Base-by-base conservation (phyloP, 352 stramenopile genomes). In the Phytophthora gonapodyides region DNA sequence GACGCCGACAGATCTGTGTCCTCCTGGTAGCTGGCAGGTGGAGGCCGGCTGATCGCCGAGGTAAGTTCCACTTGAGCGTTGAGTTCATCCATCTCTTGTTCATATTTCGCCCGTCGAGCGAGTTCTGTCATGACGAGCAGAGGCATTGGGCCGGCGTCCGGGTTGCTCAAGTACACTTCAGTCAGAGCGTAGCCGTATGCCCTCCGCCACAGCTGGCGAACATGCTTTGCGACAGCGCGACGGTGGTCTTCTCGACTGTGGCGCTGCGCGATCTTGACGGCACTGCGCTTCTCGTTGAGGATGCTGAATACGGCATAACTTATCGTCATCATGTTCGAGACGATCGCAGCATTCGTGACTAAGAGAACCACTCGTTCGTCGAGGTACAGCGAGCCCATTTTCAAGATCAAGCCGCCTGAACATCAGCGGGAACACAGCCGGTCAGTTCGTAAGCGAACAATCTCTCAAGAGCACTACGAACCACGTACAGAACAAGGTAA, bases 401-500 rank as follows among this genome's bases (percentile, higher is more conserved):
- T 90, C 16, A 90, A 57, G 36, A 90, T 77, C 42, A 90, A 61
- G 7, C 81, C 81, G 42, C 81, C 81, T 90, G 40, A 8, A 51
- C 9, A 24, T 34, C n/a, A 16, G 9, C 11, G 51, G 51, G n/a
- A 54, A 37, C 30, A 44, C 27, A 24, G 16, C 38, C 12, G 12
- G 2, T 41, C 9, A 58, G 40, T 34, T 38, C 16, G 47, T 24
- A 15, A 40, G 13, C 19, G n/a, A 38, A 3, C 21, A 27, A 27
- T 4, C 2, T 4, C 21, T 27, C 6, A 48, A 44, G 5, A 47
- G 7, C 9, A 21, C 7, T 21, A 46, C 11, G 36, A 42, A 44
- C 21, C 24, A 73, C 77, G 46, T 68, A 92, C 83, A 89, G 35
- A 93, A 93, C 6, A 93, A 64, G 16, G 81, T 89, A 68, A 91